Conservation (phyloP, 306 rosid species). For the Begonia loranthoides region DNA sequence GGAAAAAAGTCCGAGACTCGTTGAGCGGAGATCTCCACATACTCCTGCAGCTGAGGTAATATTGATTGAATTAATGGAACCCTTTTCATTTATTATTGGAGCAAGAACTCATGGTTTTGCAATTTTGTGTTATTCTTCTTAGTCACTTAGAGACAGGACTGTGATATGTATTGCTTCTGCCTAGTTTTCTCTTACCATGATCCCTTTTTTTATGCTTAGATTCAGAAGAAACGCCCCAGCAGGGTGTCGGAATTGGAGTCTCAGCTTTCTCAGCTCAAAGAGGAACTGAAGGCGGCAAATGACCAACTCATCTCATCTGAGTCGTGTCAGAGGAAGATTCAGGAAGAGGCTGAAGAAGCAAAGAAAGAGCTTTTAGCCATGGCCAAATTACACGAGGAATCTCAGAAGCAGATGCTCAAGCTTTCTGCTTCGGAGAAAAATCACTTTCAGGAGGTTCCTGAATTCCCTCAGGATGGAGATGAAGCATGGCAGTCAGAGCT, state of each 20-base stretch:
- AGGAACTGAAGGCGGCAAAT: slow-evolving; percentile 53
- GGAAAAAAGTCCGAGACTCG: slow-evolving; percentile 39
- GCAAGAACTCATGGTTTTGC: neutral
- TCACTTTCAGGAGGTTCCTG: slow-evolving; percentile 56
- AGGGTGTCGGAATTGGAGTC: slow-evolving; percentile 57
- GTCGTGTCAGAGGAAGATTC: slow-evolving; percentile 41
- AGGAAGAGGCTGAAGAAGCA: slow-evolving; percentile 70
- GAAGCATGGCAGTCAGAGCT: slow-evolving; percentile 89
- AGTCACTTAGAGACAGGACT: too few relatives aligned
- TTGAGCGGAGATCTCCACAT: slow-evolving; percentile 44
- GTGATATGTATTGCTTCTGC: neutral
- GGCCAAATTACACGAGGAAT: slow-evolving; percentile 56
- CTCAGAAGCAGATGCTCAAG: slow-evolving; percentile 56
- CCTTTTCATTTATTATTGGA: neutral
- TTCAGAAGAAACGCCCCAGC: slow-evolving; percentile 47
- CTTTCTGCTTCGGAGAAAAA: slow-evolving; percentile 64
- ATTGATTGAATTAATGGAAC: neutral
- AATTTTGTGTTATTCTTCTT: too few relatives aligned
- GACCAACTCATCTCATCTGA: slow-evolving; percentile 58
- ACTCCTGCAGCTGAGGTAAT: slow-evolving; percentile 58
- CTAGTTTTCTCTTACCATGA: neutral
- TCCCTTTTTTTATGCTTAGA: slow-evolving; percentile 9
- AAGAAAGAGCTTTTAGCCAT: slow-evolving; percentile 33
- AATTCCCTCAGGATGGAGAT: slow-evolving; percentile 79
- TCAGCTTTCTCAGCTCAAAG: slow-evolving; percentile 53